Evolutionary conservation across 2,329 filamentous ascomycete genomes (phyloP).

Genomic region (Orbilia oligospora): DNA sequence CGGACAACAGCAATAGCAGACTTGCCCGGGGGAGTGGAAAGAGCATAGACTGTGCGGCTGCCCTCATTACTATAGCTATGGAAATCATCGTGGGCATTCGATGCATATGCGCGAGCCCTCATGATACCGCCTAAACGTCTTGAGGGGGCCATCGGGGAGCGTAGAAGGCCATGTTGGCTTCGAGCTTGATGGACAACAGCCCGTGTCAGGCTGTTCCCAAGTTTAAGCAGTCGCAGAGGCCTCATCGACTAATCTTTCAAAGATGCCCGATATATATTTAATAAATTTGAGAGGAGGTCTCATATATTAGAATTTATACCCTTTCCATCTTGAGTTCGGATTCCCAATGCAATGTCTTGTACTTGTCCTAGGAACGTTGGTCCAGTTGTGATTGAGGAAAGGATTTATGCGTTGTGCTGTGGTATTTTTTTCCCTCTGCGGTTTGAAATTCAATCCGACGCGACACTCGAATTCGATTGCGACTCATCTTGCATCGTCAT

Average conservation of each 20-base stretch:
- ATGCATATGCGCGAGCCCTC: background rate
- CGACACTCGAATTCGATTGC: constrained; percentile 1
- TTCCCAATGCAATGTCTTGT: no score
- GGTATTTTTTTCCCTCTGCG: constrained; percentile 43
- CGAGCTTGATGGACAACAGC: constrained; percentile 7
- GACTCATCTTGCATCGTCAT: constrained; percentile 28
- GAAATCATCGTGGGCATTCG: background rate
- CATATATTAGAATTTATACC: background rate
- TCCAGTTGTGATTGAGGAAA: constrained; percentile 14
- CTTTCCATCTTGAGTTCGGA: background rate
- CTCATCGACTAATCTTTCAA: constrained; percentile 17
- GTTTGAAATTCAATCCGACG: constrained; percentile 32
- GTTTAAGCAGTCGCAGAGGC: background rate
- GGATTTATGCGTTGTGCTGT: constrained; percentile 52
- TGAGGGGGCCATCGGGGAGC: background rate
- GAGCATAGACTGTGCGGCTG: constrained; percentile 82
- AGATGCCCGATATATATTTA: background rate
- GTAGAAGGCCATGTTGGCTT: constrained; percentile 16
- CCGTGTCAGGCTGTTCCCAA: constrained; percentile 9
- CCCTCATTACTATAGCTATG: constrained; percentile 66
- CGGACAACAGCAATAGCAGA: constrained; percentile 93
- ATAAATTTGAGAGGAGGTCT: background rate
- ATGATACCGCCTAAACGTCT: background rate
- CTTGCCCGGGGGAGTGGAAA: constrained; percentile 87
- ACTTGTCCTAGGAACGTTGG: no score